phyloP scores from a whole-genome alignment of 140 eudicot species.

The Cichorium intybus region DNA sequence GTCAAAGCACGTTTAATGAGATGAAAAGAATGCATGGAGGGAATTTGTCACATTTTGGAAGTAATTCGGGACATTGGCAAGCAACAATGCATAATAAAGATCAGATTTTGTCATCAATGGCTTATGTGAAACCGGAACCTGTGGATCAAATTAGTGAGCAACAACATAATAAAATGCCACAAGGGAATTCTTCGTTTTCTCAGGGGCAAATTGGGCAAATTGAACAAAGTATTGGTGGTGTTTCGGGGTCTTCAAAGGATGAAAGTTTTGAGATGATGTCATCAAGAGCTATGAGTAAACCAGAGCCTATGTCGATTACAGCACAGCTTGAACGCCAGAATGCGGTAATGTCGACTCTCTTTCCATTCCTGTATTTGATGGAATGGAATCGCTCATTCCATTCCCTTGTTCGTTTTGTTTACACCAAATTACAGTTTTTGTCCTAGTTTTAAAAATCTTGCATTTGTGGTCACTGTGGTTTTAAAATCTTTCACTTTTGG shows the following conservation, averaged over 20 bases:
- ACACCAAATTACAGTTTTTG: too few relatives aligned
- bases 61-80: constrained; percentile 50
- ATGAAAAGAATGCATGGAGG: constrained; percentile 52
- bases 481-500: too few relatives aligned
- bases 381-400: too few relatives aligned
- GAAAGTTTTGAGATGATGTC: constrained; percentile 55
- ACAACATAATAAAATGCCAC: constrained; percentile 52
- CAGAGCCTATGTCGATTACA: constrained; percentile 37
- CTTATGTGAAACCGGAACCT: constrained; percentile 63
- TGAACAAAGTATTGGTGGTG: too few relatives aligned
- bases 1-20: constrained; percentile 39
- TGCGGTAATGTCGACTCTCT: constrained; percentile 31
- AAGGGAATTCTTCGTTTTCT: constrained; percentile 48
- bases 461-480: too few relatives aligned
- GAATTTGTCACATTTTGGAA: too few relatives aligned
- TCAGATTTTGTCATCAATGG: constrained; percentile 45
- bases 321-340: constrained; percentile 47
- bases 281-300: constrained; percentile 40
- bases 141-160: constrained; percentile 67
- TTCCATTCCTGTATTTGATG: too few relatives aligned
- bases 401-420: too few relatives aligned
- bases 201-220: constrained; percentile 39
- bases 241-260: constrained; percentile 42
- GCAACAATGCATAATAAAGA: constrained; percentile 39
- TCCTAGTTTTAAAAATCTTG: too few relatives aligned